Percentiles rank a stretch among this genome's conserved stretches.
Conservation (phyloP, 148 eudicot genomes). For the Tetragonia tetragonoides region DNA sequence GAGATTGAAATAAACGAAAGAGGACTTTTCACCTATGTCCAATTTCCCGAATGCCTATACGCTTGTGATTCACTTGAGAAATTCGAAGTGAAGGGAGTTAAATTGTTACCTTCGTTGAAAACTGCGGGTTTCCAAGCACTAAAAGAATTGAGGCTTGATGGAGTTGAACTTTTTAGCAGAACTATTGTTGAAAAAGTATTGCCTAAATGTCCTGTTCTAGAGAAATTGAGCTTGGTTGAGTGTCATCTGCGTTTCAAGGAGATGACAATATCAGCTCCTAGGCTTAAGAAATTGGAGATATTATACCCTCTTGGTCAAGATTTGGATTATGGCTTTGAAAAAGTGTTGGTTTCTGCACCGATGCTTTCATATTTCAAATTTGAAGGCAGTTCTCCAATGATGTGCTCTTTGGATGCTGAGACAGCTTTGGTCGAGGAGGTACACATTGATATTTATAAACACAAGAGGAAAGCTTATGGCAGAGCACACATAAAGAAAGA, state of each 20-base stretch:
- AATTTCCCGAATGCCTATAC: slow-evolving; percentile 3
- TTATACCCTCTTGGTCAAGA: no score
- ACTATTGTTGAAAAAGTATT: not conserved
- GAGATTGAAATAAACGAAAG: slow-evolving; percentile 7
- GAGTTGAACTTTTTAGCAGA: not conserved
- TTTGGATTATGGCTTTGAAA: no score
- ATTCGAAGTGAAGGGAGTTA: not conserved
- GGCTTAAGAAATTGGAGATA: not conserved
- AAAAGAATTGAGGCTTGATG: slow-evolving; percentile 11
- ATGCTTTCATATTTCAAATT: slow-evolving; percentile 2
- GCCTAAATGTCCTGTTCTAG: not conserved
- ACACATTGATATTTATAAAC: not conserved
- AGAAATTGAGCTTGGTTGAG: slow-evolving; percentile 8
- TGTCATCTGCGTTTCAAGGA: not conserved
- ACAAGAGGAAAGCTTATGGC: not conserved
- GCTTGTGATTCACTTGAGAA: not conserved
- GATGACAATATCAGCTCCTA: not conserved
- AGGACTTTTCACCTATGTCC: not conserved
- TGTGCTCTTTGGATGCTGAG: not conserved
- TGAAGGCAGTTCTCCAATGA: not conserved
- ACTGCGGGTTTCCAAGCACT: not conserved
- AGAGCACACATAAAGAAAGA: not conserved
- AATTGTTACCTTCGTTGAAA: not conserved
- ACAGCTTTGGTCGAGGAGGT: not conserved
- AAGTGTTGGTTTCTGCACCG: no score